A percentile compares a stretch with the other conserved stretches of the same genome.
Conservation (phyloP, 2,329 filamentous ascomycete species). For the Elsinoe arachidis region DNA sequence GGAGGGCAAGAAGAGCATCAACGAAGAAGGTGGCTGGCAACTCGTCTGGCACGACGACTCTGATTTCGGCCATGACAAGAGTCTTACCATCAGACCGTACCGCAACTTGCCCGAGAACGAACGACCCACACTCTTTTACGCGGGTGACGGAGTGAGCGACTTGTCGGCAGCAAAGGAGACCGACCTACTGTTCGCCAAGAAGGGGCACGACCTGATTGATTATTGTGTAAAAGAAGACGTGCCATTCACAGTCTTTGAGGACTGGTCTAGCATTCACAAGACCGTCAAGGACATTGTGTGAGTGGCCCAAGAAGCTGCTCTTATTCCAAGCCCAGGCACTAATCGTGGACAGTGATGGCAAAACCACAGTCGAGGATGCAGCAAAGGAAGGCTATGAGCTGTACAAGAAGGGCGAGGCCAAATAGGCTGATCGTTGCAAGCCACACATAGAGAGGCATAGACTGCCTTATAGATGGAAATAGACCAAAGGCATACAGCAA, state of each 20-base stretch:
- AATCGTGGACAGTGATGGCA: constrained; percentile 47
- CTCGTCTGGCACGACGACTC: constrained; percentile 85
- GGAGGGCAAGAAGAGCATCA: constrained; percentile 59
- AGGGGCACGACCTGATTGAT: constrained; percentile 75
- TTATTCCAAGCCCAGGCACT: background rate
- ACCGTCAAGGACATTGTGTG: constrained; percentile 65
- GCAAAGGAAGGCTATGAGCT: constrained; percentile 46
- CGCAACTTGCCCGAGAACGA: constrained; percentile 57
- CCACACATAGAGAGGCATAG: background rate
- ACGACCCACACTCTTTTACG: constrained; percentile 83
- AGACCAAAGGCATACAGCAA: background rate
- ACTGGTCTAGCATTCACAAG: constrained; percentile 70
- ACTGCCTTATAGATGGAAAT: background rate
- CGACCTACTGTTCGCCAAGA: constrained; percentile 87
- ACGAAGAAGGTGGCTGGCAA: constrained; percentile 75
- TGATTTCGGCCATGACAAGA: constrained; percentile 95
- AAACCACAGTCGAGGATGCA: constrained; percentile 60
- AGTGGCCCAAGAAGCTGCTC: constrained; percentile 14
- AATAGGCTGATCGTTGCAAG: background rate
- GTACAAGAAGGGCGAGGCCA: constrained; percentile 37
- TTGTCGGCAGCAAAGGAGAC: constrained; percentile 87
- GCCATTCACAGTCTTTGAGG: constrained; percentile 78
- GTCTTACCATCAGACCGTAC: constrained; percentile 80
- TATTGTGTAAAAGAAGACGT: constrained; percentile 80
- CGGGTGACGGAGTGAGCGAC: constrained; percentile 89